Evolutionary conservation across 78 protist genomes (phyloP), one percentile per base, ranked within the genome.

Genomic region (Tieghemostelium lacteum): DNA sequence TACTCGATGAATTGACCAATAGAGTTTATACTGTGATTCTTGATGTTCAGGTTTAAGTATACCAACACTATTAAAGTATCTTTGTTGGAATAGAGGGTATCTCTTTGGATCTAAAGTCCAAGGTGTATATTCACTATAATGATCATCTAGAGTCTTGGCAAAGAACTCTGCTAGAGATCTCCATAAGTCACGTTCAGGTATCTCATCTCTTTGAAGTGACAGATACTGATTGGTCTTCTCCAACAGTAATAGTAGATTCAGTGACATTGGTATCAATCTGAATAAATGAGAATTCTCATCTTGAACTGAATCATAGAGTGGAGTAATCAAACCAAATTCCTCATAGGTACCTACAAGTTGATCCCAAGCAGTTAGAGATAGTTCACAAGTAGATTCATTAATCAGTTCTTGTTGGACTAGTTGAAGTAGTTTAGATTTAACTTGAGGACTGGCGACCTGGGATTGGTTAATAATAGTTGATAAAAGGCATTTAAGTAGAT

Each of bases 141-240:
- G 93, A 50, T 87, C 93, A 28, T 87, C 93, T 0, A 87, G 73
- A 12, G 93, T 87, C 55, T 87, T 75, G 22, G 93, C 93, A 69
- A 74, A 87, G 33, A 61, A 87, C 73, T 87, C 93, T 17, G 93
- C 93, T 36, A 87, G 42, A 7, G 70, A 22, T 40, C 93, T 54
- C 85, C 85, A 73, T 31, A 87, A 7, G 4, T 20, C 42, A 19
- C 28, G 22, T 36, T 65, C 86, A 17, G 2, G 36, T 3, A 49
- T 63, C 12, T 49, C 71, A 5, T 76, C 86, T 5, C 3, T 6
- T 5, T 20, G 29, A 3, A 65, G 31, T 6, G 66, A 55, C n/a
- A 87, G 54, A 33, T 52, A 87, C 5, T 28, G 24, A 36, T 52
- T 5, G 17, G 62, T 28, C 72, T 87, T 87, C 24, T 75, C 76